Evolutionary conservation across 805 yeast genomes (phyloP), one percentile per base, ranked within the genome.

Genomic region (Limtongia smithiae): DNA sequence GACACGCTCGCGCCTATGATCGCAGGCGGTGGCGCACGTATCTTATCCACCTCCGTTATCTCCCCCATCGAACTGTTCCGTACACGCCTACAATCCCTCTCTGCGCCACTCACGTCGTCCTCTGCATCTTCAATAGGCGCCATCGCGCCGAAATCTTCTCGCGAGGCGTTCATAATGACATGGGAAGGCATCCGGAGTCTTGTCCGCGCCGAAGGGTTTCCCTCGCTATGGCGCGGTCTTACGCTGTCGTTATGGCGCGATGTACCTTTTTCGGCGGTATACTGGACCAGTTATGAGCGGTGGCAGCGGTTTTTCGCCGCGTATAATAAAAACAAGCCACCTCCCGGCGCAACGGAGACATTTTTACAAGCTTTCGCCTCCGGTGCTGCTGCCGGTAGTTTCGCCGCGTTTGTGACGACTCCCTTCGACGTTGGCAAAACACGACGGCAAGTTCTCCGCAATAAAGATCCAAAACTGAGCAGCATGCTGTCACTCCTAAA

Each of bases 341-440:
- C 34, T 27, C 32, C 38, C 1, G 44, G 50, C n/a, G 51, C 56
- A 17, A 50, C 62, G 11, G 64, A 63, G 18, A 60, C 67, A 2
- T 67, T 71, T 41, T 36, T 48, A 3, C 66, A 69, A 45, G 62
- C 72, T 2, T 90, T 91, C 62, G 52, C 85, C 2, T 78, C 93
- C 9, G 98, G 98, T 0, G 84, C 91, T 0, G 55, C 84, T 0
- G 81, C 95, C 3, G 98, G 98, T 0, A 67, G 84, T 0, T 68
- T 85, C 3, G 96, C 97, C 0, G 96, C 97, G 0, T 59, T 91
- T 1, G 70, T 77, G 36, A 93, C 98, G 1, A 89, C 94, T 49
- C 97, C 98, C 1, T 93, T 93, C 61, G 98, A 93, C 65, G 98
- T 93, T 8, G 97, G 97, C 3, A 93, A 93, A 62, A 93, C 98